phyloP scores from a whole-genome alignment of 139 green algal species.

The Tetradesmus lagerheimii region DNA sequence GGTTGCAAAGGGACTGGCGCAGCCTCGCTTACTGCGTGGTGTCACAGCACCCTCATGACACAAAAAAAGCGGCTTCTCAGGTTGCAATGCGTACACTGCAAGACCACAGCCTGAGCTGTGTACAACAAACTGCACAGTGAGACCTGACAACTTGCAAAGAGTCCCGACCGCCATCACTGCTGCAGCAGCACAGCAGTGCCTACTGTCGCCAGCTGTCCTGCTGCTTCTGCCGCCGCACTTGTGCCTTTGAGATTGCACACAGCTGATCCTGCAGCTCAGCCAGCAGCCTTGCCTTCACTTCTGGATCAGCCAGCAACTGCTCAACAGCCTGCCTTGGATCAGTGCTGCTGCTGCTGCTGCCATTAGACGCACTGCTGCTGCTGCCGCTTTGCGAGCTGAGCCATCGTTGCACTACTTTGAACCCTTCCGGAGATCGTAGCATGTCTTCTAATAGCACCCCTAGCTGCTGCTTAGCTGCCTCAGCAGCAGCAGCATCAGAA shows the following conservation, averaged over 20 bases:
- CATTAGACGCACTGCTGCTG: not conserved
- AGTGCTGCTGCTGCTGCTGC: not conserved
- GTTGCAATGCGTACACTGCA: too few relatives aligned
- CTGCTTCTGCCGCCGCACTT: not conserved
- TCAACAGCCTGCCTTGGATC: constrained; percentile 20
- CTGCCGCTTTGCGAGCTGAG: not conserved
- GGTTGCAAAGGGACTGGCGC: too few relatives aligned
- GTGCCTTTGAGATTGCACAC: not conserved
- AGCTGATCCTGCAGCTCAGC: constrained; percentile 40
- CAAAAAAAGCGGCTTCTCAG: too few relatives aligned
- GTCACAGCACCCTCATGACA: too few relatives aligned
- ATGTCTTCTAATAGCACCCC: constrained; percentile 15
- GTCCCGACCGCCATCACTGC: too few relatives aligned
- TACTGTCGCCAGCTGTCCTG: constrained; percentile 4
- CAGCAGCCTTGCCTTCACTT: constrained; percentile 31
- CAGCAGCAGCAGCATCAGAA: not conserved
- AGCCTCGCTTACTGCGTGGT: too few relatives aligned
- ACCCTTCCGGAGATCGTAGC: constrained; percentile 29
- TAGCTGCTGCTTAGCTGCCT: constrained; percentile 30
- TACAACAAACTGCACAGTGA: too few relatives aligned
- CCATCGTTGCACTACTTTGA: constrained; percentile 1
- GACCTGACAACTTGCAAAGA: too few relatives aligned
- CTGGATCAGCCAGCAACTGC: constrained; percentile 36
- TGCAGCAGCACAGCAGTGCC: not conserved
- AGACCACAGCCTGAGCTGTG: too few relatives aligned